Evolutionary conservation across 495 filamentous ascomycete species (phyloP), one percentile per base, ranked within the genome.

Genomic region (Terfezia boudieri): DNA sequence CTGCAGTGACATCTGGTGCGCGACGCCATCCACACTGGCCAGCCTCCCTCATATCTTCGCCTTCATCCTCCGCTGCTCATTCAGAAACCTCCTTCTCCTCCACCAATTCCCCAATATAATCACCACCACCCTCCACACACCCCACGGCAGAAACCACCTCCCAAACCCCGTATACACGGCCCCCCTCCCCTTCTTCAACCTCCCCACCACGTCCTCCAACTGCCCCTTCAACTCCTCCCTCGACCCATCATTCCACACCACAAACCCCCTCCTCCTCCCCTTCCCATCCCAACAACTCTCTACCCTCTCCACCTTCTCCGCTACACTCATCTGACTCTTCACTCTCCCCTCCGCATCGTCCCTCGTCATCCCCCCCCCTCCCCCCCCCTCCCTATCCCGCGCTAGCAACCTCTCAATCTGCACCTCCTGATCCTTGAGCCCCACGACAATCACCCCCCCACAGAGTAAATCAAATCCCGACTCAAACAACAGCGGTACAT

Each of bases 401-500:
- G 73, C 76, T 59, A 76, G 70, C 53, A 98, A 63, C 51, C 90
- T 68, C 61, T 71, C 60, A 75, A 94, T 87, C 73, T 98, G 90
- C 22, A 86, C 72, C 37, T 67, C 73, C 0, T 82, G 78, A 59
- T 86, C 80, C 9, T 65, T 67, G 10, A 94, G 85, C 0, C 79
- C 84, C 0, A 98, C 87, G 9, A 98, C 86, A 52, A 94, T 64
- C 0, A 95, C 83, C 5, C 75, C 76, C 0, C 85, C 83, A 60
- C 85, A 93, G 50, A 88, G 73, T 23, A 56, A 62, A 56, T 98
- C 90, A 71, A 93, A 77, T 3, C 77, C 76, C 56, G 73, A 75
- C 71, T 98, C 90, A 63, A 92, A 95, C 16, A 98, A 75, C 43
- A 98, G 69, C 49, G 90, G 90, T 1, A 98, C 78, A 63, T 98